Evolutionary conservation across 257 asterid species (phyloP).

Genomic region (Rubia yunnanensis): DNA sequence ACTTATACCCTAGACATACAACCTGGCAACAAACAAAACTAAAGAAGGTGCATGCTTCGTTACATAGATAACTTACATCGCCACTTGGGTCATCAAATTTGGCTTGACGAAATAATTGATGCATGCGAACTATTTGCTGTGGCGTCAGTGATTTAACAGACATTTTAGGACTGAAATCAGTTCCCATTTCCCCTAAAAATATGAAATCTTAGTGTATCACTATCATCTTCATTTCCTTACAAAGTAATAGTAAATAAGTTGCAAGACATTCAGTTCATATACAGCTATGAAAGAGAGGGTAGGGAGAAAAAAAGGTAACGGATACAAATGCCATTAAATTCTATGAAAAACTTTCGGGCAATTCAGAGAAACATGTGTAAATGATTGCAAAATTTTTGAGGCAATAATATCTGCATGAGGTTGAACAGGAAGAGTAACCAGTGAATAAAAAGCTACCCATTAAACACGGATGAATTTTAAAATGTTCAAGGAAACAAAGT

Average conservation of each 20-base stretch:
- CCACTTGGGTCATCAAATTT: conserved; percentile 88
- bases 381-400: not conserved
- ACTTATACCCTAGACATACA: not conserved
- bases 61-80: conserved; percentile 44
- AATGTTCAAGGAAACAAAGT: not conserved
- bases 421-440: not conserved
- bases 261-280: not conserved
- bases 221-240: not conserved
- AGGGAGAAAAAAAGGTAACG: not conserved
- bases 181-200: conserved; percentile 76
- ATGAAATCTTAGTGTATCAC: not conserved
- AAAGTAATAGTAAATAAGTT: not conserved
- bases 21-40: not conserved
- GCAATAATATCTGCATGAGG: not conserved
- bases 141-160: conserved; percentile 61
- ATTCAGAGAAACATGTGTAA: not conserved
- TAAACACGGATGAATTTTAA: not conserved
- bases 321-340: not conserved
- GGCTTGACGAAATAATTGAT: conserved; percentile 92
- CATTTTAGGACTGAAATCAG: conserved; percentile 58
- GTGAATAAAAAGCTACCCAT: not conserved
- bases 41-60: conserved; percentile 10
- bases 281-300: not conserved
- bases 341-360: not conserved
- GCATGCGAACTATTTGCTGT: conserved; percentile 86